These are phyloP conservation scores for Hanseniaspora nectarophila DNA, from an alignment of 805 yeast species.

Conservation along the genomic window DNA sequence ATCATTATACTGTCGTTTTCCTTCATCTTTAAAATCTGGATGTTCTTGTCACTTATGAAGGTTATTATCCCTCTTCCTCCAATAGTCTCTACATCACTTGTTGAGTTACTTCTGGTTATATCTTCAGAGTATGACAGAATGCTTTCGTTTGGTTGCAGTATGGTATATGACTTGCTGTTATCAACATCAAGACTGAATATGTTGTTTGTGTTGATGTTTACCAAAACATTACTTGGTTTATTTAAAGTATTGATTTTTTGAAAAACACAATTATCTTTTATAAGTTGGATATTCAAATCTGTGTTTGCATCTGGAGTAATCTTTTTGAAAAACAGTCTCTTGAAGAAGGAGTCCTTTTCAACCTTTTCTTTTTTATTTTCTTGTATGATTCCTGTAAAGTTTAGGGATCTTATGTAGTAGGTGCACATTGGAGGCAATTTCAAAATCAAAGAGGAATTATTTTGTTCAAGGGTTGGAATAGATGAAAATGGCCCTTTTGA, in stretches of 20 bases:
- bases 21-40: constrained; percentile 22
- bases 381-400: constrained; percentile 13
- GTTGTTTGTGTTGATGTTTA: not conserved
- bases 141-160: constrained; percentile 16
- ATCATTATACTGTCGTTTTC: constrained; percentile 21
- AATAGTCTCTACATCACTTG: constrained; percentile 16
- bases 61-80: constrained; percentile 25
- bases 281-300: not conserved
- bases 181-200: not conserved
- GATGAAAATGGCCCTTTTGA: constrained; percentile 11
- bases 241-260: constrained; percentile 6
- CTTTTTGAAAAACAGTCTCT: not conserved
- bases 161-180: not conserved
- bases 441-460: not conserved
- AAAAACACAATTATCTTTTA: constrained; percentile 3
- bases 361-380: not conserved
- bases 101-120: constrained; percentile 15
- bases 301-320: not conserved
- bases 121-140: constrained; percentile 24
- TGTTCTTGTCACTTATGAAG: constrained; percentile 26
- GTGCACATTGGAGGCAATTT: constrained; percentile 11
- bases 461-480: not conserved
- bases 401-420: constrained; percentile 6
- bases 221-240: constrained; percentile 4
- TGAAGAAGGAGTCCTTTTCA: not conserved